A percentile compares a stretch with the other conserved stretches of the same genome.
Conservation (phyloP, 306 rosid genomes). For the Prosopis cineraria region DNA sequence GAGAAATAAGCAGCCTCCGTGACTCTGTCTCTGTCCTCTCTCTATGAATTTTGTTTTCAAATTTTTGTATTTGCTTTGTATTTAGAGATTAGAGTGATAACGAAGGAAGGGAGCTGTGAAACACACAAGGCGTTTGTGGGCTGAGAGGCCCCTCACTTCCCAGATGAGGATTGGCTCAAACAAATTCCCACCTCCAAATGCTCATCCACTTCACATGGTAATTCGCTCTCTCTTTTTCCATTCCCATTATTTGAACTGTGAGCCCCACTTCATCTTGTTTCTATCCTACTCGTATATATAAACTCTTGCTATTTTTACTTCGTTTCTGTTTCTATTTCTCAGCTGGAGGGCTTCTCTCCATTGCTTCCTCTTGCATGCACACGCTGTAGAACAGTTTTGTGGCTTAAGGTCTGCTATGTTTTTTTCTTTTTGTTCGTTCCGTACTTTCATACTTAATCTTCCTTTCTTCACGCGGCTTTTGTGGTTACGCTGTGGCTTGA, state of each 20-base stretch:
- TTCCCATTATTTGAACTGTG: constrained; percentile 35
- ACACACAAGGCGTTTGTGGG: constrained; percentile 17
- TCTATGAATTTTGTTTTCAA: not conserved
- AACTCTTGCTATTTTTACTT: constrained; percentile 40
- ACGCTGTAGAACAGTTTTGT: constrained; percentile 39
- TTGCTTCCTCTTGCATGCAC: constrained; percentile 54
- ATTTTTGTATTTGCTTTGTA: not conserved
- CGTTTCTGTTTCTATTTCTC: constrained; percentile 40
- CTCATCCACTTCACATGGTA: constrained; percentile 53
- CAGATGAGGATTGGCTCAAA: constrained; percentile 21
- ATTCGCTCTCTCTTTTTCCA: constrained; percentile 27
- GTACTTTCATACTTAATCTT: constrained; percentile 4
- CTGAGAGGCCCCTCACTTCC: not conserved
- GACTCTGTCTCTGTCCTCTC: not conserved
- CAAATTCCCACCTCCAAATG: constrained; percentile 18
- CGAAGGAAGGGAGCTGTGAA: constrained; percentile 13
- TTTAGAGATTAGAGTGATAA: constrained; percentile 19
- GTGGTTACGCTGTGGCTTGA: constrained; percentile 15
- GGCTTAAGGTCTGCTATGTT: constrained; percentile 44
- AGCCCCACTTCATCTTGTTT: constrained; percentile 54
- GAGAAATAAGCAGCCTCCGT: not conserved
- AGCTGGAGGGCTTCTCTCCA: constrained; percentile 39
- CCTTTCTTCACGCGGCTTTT: constrained; percentile 14
- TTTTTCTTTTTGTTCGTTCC: constrained; percentile 4
- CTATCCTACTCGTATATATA: constrained; percentile 39